Evolutionary conservation across 73 alveolate genomes (phyloP).

Genomic region (Halteria grandinella): DNA sequence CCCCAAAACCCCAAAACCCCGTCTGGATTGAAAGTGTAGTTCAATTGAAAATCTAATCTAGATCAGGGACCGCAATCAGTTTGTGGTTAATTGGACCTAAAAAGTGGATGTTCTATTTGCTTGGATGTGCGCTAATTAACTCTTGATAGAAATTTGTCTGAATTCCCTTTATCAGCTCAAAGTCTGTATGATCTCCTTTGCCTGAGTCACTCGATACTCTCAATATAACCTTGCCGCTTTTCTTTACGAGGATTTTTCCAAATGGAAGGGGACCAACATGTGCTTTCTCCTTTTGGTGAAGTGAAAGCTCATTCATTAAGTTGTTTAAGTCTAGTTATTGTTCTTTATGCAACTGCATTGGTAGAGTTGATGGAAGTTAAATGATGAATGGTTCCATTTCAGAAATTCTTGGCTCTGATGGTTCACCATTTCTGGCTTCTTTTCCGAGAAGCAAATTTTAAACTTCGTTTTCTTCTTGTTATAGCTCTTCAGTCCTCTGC

Average conservation of each 20-base stretch:
- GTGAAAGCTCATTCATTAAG: neutral
- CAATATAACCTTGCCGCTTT: constrained; percentile 25
- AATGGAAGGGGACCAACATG: neutral
- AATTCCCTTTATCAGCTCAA: constrained; percentile 16
- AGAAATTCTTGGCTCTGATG: too few relatives aligned
- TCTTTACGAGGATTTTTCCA: constrained; percentile 31
- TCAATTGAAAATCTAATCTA: constrained; percentile 22
- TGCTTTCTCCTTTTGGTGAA: neutral
- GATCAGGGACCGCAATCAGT: constrained; percentile 32
- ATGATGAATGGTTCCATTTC: constrained; percentile 6
- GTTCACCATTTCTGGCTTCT: too few relatives aligned
- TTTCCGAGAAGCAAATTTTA: too few relatives aligned
- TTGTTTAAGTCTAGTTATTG: neutral
- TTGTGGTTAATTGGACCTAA: constrained; percentile 10
- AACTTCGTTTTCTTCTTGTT: neutral
- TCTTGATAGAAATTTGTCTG: constrained; percentile 29
- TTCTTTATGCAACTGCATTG: neutral
- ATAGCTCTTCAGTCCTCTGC: constrained; percentile 3
- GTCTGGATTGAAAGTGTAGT: neutral
- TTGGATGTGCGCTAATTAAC: constrained; percentile 4
- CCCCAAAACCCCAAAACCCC: too few relatives aligned
- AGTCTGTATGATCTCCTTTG: neutral
- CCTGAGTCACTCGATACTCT: neutral
- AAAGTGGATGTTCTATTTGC: neutral
- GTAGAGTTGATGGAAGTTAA: constrained; percentile 23